Evolutionary conservation across 1,284 basidiomycete species (phyloP), one percentile per base, ranked within the genome.

Genomic region (Chiua sp.): DNA sequence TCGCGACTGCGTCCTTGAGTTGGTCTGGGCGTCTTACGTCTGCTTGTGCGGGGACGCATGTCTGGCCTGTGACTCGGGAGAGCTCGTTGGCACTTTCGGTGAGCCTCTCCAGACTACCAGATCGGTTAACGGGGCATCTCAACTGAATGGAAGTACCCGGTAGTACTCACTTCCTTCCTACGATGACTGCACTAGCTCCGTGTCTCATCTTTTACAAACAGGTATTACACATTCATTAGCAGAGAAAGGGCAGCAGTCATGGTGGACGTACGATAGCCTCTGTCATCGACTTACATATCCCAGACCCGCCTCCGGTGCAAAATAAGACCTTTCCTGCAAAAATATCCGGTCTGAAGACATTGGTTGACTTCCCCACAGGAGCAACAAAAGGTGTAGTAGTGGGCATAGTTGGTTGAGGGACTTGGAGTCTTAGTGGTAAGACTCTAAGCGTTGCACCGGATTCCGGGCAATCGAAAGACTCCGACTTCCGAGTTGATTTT

Each of bases 281-380:
- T 44, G 90, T 92, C 88, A 98, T 96, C 54, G 80, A 86, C 68
- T 92, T 91, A 78, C 96, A 96, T 77, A 99, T 98, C 15, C 96
- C 96, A 62, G 92, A 92, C 10, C 93, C 87, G 53, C 93, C 93
- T 51, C 93, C 93, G 1, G 95, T 98, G 75, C 92, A 95, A 78
- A 98, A 97, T 22, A 97, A 82, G 16, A 98, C 95, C 75, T 96
- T 98, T 68, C 93, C 30, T 66, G 88, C 87, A 85, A 98, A 98
- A 46, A 98, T 82, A 68, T 93, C 89, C 5, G 80, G 72, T 67
- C 86, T 87, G 82, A 97, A 98, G 49, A 91, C 80, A 33, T 82
- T 70, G 0, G 79, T 82, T 3, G 90, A 91, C 61, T 79, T 77
- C 32, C 77, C 76, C 13, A 83, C 70, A 1, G 86, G 82, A 26